Evolutionary conservation across 2,329 filamentous ascomycete species (phyloP), one percentile per base, ranked within the genome.

Genomic region (Pleoardoris graminearum): DNA sequence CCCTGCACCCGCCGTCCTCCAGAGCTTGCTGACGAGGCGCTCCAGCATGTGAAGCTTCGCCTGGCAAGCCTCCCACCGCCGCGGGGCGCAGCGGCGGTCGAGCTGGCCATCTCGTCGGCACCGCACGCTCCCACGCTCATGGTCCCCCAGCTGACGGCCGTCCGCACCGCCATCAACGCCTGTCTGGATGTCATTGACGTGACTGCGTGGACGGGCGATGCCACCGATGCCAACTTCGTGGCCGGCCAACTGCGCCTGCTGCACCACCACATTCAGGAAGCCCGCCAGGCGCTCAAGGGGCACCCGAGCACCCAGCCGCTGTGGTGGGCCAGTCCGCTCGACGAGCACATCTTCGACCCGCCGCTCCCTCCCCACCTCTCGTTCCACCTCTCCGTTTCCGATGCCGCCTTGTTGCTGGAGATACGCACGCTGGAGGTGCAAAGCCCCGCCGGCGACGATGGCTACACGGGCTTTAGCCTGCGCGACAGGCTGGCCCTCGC

Each of bases 181-280:
- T 87, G 90, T 51, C 83, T 97, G 57, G 90, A 95, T 71, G 85
- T 96, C 41, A 85, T 96, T 44, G 84, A 88, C 63, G 82, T 95
- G 14, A 90, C 88, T 38, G 82, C 88, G 23, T 87, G 86, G 78
- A 88, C 88, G 30, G 85, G 86, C 14, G 84, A 89, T 66, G 77
- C 80, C n/a, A 78, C 76, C 39, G 79, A 84, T 62, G 80, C 82
- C 43, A 75, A 77, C 63, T 82, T 84, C 70, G 81, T 85, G 65
- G 79, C 77, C 58, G 79, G 82, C 51, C 82, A 85, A 75, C 73
- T 85, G 66, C 76, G 79, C 50, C 75, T 85, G 59, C 72, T 84
- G 56, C 79, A 82, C 55, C 84, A 86, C 52, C 83, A 85, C 57
- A 80, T 87, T 33, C 75, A 78, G 46, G 83, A 86, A 60, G 85